Evolutionary conservation across 352 stramenopile species (phyloP).

Genomic region (Phytophthora hybrid): DNA sequence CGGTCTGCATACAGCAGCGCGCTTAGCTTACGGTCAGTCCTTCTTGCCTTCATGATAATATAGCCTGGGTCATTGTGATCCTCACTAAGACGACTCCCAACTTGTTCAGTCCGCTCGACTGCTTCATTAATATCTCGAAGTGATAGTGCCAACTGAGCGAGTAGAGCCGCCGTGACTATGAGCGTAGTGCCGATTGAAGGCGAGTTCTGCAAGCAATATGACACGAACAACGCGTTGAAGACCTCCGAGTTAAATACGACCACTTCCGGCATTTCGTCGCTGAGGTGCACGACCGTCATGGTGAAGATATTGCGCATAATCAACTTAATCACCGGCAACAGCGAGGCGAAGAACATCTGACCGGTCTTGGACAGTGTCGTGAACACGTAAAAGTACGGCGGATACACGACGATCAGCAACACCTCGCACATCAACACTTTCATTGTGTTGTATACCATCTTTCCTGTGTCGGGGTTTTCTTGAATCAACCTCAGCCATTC

Average conservation of each 20-base stretch:
- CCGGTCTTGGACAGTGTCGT: neutral
- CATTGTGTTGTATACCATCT: neutral
- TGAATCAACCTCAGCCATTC: neutral
- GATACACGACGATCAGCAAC: neutral
- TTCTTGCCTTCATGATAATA: neutral
- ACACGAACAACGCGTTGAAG: conserved; percentile 36
- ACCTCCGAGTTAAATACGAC: conserved; percentile 36
- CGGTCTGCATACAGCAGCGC: no score
- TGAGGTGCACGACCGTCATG: conserved; percentile 23
- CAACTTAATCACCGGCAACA: conserved; percentile 34
- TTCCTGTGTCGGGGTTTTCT: neutral
- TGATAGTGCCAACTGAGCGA: conserved; percentile 18
- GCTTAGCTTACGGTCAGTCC: no score
- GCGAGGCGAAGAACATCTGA: neutral
- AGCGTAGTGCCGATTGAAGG: conserved; percentile 28
- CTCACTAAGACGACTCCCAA: conserved; percentile 8
- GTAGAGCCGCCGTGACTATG: conserved; percentile 21
- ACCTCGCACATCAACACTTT: conserved; percentile 1
- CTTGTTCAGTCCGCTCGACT: neutral
- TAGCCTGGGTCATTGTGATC: conserved; percentile 13
- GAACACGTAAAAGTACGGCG: neutral
- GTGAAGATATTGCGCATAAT: conserved; percentile 32
- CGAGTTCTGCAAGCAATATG: conserved; percentile 38
- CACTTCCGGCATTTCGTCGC: conserved; percentile 33
- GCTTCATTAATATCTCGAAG: conserved; percentile 27